These are phyloP conservation scores for Rhodocollybia butyracea DNA, from an alignment of 768 basidiomycete genomes.

Conservation along the genomic window DNA sequence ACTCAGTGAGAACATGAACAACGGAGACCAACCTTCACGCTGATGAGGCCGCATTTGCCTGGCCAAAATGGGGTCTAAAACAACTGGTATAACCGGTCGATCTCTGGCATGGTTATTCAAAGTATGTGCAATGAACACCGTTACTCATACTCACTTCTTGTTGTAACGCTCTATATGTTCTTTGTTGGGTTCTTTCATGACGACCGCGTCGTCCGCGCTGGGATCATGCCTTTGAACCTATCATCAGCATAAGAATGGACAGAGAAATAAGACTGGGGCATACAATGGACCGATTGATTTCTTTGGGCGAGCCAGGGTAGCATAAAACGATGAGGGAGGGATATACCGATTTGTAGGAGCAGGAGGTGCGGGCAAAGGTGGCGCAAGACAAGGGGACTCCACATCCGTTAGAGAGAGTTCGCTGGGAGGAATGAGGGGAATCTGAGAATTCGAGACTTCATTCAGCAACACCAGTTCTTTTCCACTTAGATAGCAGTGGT, in stretches of 20 bases:
- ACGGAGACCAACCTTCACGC: constrained; percentile 57
- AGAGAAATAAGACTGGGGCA: constrained; percentile 16
- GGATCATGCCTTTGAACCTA: constrained; percentile 66
- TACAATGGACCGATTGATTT: constrained; percentile 45
- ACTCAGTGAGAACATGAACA: neutral
- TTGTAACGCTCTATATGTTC: constrained; percentile 67
- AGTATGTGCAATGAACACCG: neutral
- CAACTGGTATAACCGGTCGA: constrained; percentile 70
- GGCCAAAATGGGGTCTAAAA: constrained; percentile 84
- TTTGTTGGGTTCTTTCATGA: constrained; percentile 78
- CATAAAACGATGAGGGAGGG: constrained; percentile 63
- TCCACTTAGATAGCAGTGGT: constrained; percentile 45
- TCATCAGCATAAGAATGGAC: neutral
- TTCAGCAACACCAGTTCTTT: constrained; percentile 63
- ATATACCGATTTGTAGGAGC: constrained; percentile 34
- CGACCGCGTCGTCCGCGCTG: constrained; percentile 67
- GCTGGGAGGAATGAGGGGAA: constrained; percentile 36
- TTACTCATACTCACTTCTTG: constrained; percentile 49
- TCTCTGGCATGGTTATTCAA: constrained; percentile 38
- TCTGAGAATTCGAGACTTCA: constrained; percentile 41
- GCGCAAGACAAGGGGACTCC: constrained; percentile 11
- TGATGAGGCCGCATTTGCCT: constrained; percentile 85
- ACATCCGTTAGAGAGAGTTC: neutral
- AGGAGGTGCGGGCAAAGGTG: constrained; percentile 4
- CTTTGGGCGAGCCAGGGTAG: constrained; percentile 36